Base-by-base conservation (phyloP, 768 basidiomycete genomes). In the Xerocomellus intermedius region DNA sequence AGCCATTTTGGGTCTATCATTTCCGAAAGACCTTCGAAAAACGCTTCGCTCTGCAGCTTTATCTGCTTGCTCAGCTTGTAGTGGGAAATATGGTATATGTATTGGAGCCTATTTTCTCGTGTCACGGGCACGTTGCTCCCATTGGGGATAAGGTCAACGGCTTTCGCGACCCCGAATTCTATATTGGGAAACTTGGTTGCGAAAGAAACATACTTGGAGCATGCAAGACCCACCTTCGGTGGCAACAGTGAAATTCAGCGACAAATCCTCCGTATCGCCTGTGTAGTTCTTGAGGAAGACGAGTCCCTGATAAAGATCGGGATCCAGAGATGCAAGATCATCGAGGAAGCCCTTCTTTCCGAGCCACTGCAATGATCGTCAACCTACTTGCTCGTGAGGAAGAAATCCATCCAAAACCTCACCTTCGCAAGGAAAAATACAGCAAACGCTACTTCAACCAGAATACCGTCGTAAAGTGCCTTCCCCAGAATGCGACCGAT, bases 401-500 rank as follows among this genome's bases (percentile, higher is more conserved):
- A 28, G 12, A 21, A 9, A 8, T n/a, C 26, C 7, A 32, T 16
- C n/a, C 2, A 19, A 48, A 14, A 17, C 63, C 73, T 33, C 48
- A 88, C 85, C 80, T 93, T 94, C 8, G 90, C 83, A 51, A 97
- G 77, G 79, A 98, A 98, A 78, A 98, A 99, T 3, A 86, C 84
- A 4, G 97, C 95, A 69, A 98, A 98, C 0, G 89, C 89, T 2
- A 98, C 93, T 59, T 98, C 94, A 16, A 96, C 86, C 8, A 99
- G 77, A 43, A 98, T 97, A 1, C 95, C 94, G 50, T 98, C 92
- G 64, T 99, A 98, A 68, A 99, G 78, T 0, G 96, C 97, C 69
- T 98, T 98, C 5, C 96, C 96, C 1, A 99, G 78, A 19, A 99
- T 91, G 2, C 92, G 79, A 0, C 97, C 97, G 56, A 98, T 89